phyloP scores from a whole-genome alignment of 306 rosid genomes.

The Delonix regia region DNA sequence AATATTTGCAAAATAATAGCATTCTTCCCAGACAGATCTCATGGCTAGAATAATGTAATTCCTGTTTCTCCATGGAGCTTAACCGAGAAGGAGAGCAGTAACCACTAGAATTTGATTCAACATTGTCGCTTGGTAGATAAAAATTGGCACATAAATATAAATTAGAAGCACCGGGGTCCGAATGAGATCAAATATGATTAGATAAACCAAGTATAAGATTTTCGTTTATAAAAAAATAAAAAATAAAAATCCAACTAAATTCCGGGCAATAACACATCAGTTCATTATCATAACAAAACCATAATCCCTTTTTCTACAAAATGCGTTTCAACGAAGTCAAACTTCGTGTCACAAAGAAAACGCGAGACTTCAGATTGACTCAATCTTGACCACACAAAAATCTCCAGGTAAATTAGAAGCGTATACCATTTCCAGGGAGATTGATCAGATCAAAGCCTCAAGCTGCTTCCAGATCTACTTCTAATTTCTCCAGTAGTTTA shows the following conservation, averaged over 20 bases:
- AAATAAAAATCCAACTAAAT: conserved; percentile 14
- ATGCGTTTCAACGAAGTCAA: conserved; percentile 1
- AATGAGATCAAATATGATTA: conserved; percentile 23
- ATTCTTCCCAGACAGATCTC: conserved; percentile 3
- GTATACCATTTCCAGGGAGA: conserved; percentile 60
- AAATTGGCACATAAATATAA: conserved; percentile 26
- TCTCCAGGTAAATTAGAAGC: conserved; percentile 22
- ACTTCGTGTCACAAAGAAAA: not conserved
- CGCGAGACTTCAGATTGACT: conserved; percentile 40
- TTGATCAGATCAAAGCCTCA: conserved; percentile 58
- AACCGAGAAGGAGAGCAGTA: conserved; percentile 5
- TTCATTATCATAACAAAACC: conserved; percentile 29
- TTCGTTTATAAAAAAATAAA: not conserved
- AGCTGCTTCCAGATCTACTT: conserved; percentile 62
- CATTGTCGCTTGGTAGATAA: conserved; percentile 5
- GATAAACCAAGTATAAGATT: conserved; percentile 27
- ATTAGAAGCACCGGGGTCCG: conserved; percentile 19
- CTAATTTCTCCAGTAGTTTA: conserved; percentile 34
- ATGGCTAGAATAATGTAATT: not conserved
- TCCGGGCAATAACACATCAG: conserved; percentile 49
- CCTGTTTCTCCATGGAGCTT: conserved; percentile 1
- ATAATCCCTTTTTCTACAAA: conserved; percentile 25
- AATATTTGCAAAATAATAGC: not conserved
- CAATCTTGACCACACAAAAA: not conserved
- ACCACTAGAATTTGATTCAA: conserved; percentile 8